Evolutionary conservation across 2,329 filamentous ascomycete species (phyloP).

Genomic region (Trichoderma sp.): DNA sequence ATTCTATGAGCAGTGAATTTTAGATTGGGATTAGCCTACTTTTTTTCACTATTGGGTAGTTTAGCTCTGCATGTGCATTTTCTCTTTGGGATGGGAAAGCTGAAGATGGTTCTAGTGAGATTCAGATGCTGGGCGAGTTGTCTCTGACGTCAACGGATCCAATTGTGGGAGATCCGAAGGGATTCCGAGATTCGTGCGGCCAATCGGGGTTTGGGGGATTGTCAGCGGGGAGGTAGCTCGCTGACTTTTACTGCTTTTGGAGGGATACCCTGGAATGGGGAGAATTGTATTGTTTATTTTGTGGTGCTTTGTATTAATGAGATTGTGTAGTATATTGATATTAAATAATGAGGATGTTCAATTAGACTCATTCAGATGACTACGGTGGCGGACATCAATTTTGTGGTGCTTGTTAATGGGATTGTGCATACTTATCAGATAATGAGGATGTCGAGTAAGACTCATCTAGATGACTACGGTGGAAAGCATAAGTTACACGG

Average conservation of each 20-base stretch:
- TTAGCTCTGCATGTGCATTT: not conserved
- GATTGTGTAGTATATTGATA: not conserved
- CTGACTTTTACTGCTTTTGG: not conserved
- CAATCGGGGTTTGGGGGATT: not conserved
- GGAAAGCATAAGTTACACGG: no score
- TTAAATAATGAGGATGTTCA: not conserved
- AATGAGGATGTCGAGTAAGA: no score
- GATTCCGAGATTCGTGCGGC: not conserved
- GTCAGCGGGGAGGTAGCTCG: constrained; percentile 1
- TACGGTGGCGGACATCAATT: no score
- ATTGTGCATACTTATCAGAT: no score
- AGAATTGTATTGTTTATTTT: not conserved
- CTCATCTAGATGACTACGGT: no score
- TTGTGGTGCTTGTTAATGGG: no score
- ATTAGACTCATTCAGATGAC: no score
- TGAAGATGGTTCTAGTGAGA: not conserved
- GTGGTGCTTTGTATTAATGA: not conserved
- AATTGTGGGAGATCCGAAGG: not conserved
- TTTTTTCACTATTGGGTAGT: not conserved
- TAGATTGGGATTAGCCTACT: not conserved
- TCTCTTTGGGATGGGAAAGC: not conserved
- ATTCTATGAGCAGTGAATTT: not conserved
- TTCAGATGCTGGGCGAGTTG: not conserved
- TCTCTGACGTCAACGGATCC: constrained; percentile 11
- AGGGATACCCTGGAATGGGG: not conserved